Evolutionary conservation across 345 rosid species (phyloP), one percentile per base, ranked within the genome.

Genomic region (Bruguiera sexangula): DNA sequence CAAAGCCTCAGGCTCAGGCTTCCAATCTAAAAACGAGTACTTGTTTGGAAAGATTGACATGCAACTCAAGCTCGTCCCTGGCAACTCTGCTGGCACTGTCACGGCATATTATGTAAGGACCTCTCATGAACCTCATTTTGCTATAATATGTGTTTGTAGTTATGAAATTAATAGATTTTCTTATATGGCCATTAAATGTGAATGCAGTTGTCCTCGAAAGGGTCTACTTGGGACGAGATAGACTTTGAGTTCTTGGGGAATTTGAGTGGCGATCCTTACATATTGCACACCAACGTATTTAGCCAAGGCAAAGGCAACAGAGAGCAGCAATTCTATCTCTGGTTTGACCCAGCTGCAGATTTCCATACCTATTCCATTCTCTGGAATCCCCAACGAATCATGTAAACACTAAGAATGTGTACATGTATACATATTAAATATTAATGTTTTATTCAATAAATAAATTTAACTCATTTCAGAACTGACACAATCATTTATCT

Each of bases 171-270:
- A 54, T 54, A 20, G 4, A 24, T 20, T 54, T 20, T 53, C 10
- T 54, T n/a, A 1, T 3, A 6, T 66, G n/a, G 18, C 22, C 11
- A 52, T 66, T 8, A 1, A 13, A 36, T 54, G 46, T 39, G 46
- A 43, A 43, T 71, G 71, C 75, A 86, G 88, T 71, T 88, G 52
- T 75, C 82, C 18, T 88, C 91, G 1, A 69, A 80, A 68, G 93
- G 89, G 59, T 76, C 88, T 10, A 65, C 84, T 2, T 85, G 90
- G 85, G 91, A 88, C 62, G 93, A 86, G 76, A 86, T 88, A 52
- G 91, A 86, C 72, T 88, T 85, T 3, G 91, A 88, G 70, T 88
- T 88, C 80, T 72, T 88, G 78, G 91, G 89, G 24, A 86, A 86
- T 62, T 68, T 80, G 26, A 80, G 83, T 68, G 89, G 91, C 0